Conservation (phyloP, 768 basidiomycete genomes). For the Lactarius akahatsu region DNA sequence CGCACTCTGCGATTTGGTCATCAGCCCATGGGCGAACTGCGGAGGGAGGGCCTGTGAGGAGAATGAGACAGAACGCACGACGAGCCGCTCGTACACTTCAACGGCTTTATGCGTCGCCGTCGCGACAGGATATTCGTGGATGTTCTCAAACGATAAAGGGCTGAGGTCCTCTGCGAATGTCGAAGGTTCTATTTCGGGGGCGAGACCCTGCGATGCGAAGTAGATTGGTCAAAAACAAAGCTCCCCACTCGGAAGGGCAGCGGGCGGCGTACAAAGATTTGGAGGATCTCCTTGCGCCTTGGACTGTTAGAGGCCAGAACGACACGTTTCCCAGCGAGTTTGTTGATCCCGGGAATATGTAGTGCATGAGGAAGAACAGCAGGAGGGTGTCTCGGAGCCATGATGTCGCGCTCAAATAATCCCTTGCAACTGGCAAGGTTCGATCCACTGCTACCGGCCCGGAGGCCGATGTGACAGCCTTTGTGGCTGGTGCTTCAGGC, state of each 20-base stretch:
- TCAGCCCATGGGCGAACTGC: not conserved
- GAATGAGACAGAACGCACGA: slow-evolving; percentile 43
- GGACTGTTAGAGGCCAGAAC: slow-evolving; percentile 87
- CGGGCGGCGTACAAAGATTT: slow-evolving; percentile 59
- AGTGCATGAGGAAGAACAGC: slow-evolving; percentile 63
- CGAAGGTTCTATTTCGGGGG: slow-evolving; percentile 71
- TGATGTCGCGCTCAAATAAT: not conserved
- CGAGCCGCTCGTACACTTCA: slow-evolving; percentile 85
- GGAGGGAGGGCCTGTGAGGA: not conserved
- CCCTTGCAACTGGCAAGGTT: too few relatives aligned
- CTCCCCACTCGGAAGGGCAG: not conserved
- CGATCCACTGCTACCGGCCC: not conserved
- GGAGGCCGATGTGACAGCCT: not conserved
- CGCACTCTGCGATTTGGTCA: slow-evolving; percentile 38
- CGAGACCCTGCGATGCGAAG: slow-evolving; percentile 48
- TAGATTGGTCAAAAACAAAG: not conserved
- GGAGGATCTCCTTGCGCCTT: slow-evolving; percentile 79
- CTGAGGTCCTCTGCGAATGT: slow-evolving; percentile 79
- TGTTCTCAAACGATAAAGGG: slow-evolving; percentile 62
- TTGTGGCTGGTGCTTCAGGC: not conserved
- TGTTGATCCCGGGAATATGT: slow-evolving; percentile 57
- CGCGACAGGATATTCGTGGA: slow-evolving; percentile 72
- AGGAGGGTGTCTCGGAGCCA: slow-evolving; percentile 18
- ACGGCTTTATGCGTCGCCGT: slow-evolving; percentile 79
- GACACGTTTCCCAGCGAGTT: slow-evolving; percentile 72